Evolutionary conservation across 2,329 filamentous ascomycete species (phyloP).

Genomic region (Calonectria pauciramosa): DNA sequence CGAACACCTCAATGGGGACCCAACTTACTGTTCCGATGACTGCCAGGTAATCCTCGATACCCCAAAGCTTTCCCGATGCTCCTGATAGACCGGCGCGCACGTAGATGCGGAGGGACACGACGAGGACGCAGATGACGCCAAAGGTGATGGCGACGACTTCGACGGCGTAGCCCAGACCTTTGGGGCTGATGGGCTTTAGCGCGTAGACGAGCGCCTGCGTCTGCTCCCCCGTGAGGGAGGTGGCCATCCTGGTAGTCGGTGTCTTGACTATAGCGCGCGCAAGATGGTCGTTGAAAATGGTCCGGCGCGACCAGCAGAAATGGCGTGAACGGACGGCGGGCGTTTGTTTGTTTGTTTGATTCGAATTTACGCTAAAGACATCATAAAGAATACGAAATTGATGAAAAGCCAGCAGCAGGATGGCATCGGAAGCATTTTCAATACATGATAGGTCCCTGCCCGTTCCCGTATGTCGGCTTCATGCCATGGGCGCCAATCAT

Average conservation of each 20-base stretch:
- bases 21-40: neutral
- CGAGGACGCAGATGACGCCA: neutral
- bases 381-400: neutral
- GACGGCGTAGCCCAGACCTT: neutral
- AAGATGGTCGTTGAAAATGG: neutral
- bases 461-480: neutral
- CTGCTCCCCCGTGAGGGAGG: conserved; percentile 2
- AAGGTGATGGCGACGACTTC: neutral
- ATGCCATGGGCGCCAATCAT: neutral
- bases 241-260: neutral
- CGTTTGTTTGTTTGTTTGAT: neutral
- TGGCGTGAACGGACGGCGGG: neutral
- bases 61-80: neutral
- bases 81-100: neutral
- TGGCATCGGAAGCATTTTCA: neutral
- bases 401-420: neutral
- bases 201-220: neutral
- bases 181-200: neutral
- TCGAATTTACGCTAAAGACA: neutral
- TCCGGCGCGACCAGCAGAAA: neutral
- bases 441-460: neutral
- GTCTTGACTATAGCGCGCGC: neutral
- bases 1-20: neutral
- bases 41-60: neutral
- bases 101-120: conserved; percentile 1